Conservation (phyloP, 306 rosid species). For the Luffa aegyptiaca region DNA sequence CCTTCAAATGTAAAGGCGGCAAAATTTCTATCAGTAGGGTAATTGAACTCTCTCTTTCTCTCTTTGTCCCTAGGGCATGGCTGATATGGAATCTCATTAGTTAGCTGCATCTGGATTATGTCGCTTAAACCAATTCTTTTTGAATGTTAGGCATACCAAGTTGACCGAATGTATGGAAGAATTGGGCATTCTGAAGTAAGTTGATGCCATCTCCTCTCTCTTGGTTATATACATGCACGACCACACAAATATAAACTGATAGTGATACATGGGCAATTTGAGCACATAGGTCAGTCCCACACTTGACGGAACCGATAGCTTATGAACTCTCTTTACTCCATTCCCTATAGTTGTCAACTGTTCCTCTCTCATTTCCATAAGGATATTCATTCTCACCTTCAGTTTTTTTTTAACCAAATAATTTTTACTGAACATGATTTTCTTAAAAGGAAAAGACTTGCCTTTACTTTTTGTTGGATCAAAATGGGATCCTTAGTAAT, state of each 20-base stretch:
- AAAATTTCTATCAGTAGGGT: conserved; percentile 84
- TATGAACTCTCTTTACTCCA: not conserved
- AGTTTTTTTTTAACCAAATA: not conserved
- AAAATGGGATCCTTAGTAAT: not conserved
- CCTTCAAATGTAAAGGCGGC: conserved; percentile 95
- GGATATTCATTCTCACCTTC: not conserved
- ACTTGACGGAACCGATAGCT: not conserved
- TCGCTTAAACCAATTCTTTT: conserved; percentile 6
- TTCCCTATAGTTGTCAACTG: not conserved
- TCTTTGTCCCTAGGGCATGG: not conserved
- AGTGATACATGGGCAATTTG: not conserved
- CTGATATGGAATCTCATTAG: not conserved
- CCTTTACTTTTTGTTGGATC: not conserved
- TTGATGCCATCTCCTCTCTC: conserved; percentile 7
- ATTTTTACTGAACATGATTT: not conserved
- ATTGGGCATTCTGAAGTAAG: conserved; percentile 63
- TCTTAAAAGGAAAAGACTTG: not conserved
- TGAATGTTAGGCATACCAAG: conserved; percentile 63
- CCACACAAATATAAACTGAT: not conserved
- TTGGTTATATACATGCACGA: not conserved
- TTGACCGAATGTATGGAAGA: conserved; percentile 71
- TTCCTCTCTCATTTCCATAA: not conserved
- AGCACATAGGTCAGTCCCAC: not conserved
- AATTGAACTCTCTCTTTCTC: conserved; percentile 21
- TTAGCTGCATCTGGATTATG: conserved; percentile 12